Evolutionary conservation across 768 basidiomycete species (phyloP), one percentile per base, ranked within the genome.

Genomic region (Heimioporus sp.): DNA sequence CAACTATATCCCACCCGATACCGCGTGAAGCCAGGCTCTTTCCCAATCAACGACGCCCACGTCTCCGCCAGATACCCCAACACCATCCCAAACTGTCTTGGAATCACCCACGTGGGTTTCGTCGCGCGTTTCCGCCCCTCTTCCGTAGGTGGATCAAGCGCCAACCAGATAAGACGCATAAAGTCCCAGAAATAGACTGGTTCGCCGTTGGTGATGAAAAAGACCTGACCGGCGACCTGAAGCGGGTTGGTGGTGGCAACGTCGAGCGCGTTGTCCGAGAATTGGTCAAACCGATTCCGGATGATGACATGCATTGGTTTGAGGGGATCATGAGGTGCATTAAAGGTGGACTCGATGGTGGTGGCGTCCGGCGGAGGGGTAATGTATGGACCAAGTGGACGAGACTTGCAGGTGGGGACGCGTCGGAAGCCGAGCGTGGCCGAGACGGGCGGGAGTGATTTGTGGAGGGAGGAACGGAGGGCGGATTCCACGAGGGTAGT

Each of bases 171-270:
- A 3, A 80, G 70, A 7, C 92, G 80, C 30, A 85, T 78, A 63
- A 96, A 86, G 72, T 97, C 94, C 96, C 96, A 99, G 75, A 98
- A 98, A 70, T 92, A 91, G 50, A 86, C 79, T 3, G 95, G 96
- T 65, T 98, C 95, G 55, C 94, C 93, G 64, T 98, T 98, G 51
- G 94, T 95, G 71, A 99, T 90, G 78, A 93, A 96, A 76, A 94
- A 99, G 4, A 73, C 90, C 67, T 98, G 90, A 0, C 96, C 96
- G 5, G 92, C 94, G 48, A 98, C 90, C 58, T 86, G 80, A 10
- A 93, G 76, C 9, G 85, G 83, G 46, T 80, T 79, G 0, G 67
- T 67, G 7, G 78, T 73, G 24, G 79, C 72, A 41, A 79, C 74
- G 30, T 74, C 77, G 49, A 92, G 71, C 13, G 79, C 76, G 28